Evolutionary conservation across 495 filamentous ascomycete species (phyloP), one percentile per base, ranked within the genome.

Genomic region (Aspergillus leporis): DNA sequence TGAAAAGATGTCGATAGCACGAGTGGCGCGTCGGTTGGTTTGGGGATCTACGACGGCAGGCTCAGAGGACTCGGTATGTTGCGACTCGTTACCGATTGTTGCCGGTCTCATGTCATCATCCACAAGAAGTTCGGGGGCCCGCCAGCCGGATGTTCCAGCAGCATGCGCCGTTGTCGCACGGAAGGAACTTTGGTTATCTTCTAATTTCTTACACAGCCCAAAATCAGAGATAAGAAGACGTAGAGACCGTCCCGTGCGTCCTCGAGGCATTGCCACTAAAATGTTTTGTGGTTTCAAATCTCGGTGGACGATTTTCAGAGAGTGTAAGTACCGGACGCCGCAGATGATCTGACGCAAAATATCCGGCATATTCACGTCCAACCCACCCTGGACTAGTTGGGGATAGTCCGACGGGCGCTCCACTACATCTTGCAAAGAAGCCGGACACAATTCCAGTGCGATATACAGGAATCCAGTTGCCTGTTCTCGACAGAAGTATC

Each of bases 201-300:
- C 94, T n/a, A 98, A 76, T 67, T 96, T 97, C 81, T 98, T 98
- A 73, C 94, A 98, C 19, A 98, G 83, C 13, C 94, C 94, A 71
- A 98, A 98, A 73, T 98, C 94, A 1, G 95, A 97, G 34, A 98
- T 96, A 10, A 98, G 85, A 4, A 98, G 78, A 16, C 93, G 89
- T n/a, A 78, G 62, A 8, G 72, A 67, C 10, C 65, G 63, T 0
- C 69, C 59, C 1, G 62, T 66, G 34, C 77, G 75, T 13, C 74
- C 76, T 9, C 77, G 72, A 4, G 75, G 76, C 77, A 71, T 85
- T 74, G 74, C 79, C 51, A 96, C 91, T 0, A 98, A 81, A 47
- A 98, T 97, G 64, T 98, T 98, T 65, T 98, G 94, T 1, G 94
- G 94, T 69, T 98, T 98, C 63, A 98, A 80, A 71, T 98, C 94